Evolutionary conservation across 805 yeast genomes (phyloP), one percentile per base, ranked within the genome.

Genomic region (Hanseniaspora nectarophila): DNA sequence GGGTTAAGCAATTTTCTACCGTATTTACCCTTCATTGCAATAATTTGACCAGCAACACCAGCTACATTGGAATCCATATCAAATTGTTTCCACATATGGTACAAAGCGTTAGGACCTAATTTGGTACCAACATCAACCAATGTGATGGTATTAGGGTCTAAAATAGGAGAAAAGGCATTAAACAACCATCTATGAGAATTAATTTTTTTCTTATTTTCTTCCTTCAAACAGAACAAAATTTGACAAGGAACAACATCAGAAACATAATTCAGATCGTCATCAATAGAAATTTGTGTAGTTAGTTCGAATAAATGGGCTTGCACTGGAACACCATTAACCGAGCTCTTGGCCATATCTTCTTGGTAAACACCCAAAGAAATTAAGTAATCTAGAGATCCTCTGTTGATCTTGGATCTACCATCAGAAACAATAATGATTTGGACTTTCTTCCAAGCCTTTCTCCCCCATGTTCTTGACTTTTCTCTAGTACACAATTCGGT

Each of bases 41-140:
- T 84, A 63, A 92, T 89, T 66, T 92, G 97, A 56, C 99, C 99
- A 13, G 97, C 97, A 1, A 95, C 98, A 56, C 99, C 99, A 0
- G 96, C 99, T 50, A 92, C 95, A 60, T 90, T 89, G 1, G 97
- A 88, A 63, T 92, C 97, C 59, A 80, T 76, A 66, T 92, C 98
- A 66, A 92, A 92, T 0, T 96, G 95, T 67, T 92, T 92, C 99
- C 99, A 92, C 55, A 92, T 71, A 59, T 90, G 92, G 62, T 92
- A 94, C 24, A 90, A 72, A 0, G 97, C 90, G 50, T 83, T 80
- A 44, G 77, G 76, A 57, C 87, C 88, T n/a, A 97, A 95, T 60
- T 82, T 80, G 0, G 99, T 92, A 56, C 99, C 99, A n/a, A 92
- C 98, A 72, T 92, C 99, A 46, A 92, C 74, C 55, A 92, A 68